Evolutionary conservation across 495 filamentous ascomycete genomes (phyloP).

Genomic region (Penicillium longicatenatum): DNA sequence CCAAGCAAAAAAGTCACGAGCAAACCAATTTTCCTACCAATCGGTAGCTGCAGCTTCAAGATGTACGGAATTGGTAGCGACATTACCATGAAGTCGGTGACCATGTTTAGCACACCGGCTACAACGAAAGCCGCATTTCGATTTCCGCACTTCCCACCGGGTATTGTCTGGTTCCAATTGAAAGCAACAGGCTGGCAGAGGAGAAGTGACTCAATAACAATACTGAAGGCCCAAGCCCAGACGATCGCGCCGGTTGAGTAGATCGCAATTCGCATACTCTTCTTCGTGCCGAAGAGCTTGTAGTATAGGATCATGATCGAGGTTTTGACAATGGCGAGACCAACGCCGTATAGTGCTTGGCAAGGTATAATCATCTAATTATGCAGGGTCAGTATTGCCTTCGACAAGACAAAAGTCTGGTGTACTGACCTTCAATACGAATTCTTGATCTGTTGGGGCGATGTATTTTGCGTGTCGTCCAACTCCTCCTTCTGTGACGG

Average conservation of each 20-base stretch:
- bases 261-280: neutral
- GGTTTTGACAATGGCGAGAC: conserved; percentile 4
- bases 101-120: conserved; percentile 8
- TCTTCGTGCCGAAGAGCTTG: conserved; percentile 7
- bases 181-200: conserved; percentile 49
- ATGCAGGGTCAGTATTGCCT: neutral
- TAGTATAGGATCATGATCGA: conserved; percentile 10
- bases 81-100: conserved; percentile 12
- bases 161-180: conserved; percentile 47
- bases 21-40: conserved; percentile 10
- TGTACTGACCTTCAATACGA: conserved; percentile 7
- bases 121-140: conserved; percentile 37
- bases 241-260: conserved; percentile 8
- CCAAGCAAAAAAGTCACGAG: conserved; percentile 7
- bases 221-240: conserved; percentile 18
- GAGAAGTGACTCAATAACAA: conserved; percentile 12
- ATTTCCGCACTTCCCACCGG: conserved; percentile 38
- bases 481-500: conserved; percentile 12
- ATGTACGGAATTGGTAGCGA: conserved; percentile 11
- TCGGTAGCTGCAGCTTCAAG: conserved; percentile 6
- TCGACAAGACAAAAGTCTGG: too few species aligned
- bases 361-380: conserved; percentile 13
- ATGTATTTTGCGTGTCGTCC: conserved; percentile 2
- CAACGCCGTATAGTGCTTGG: conserved; percentile 1
- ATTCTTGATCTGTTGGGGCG: conserved; percentile 2